These are phyloP conservation scores for Suzukiozyma palmioleophila DNA, from an alignment of 1,139 yeast species.

Conservation along the genomic window DNA sequence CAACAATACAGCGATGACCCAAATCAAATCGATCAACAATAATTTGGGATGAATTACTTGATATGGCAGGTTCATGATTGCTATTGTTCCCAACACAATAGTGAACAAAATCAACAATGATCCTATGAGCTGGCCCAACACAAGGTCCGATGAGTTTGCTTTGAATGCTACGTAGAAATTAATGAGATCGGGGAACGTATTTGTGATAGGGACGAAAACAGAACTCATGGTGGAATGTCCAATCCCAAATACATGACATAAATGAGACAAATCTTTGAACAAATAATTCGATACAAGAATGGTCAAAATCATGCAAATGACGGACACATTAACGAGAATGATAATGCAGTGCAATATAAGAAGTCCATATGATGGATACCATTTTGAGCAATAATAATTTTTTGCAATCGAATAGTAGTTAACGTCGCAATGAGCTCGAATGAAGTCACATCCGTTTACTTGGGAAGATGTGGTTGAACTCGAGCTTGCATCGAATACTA, in stretches of 20 bases:
- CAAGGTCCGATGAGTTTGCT: conserved; percentile 30
- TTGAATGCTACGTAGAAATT: conserved; percentile 32
- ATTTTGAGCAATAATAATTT: conserved; percentile 22
- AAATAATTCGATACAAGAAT: conserved; percentile 35
- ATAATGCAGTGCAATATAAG: conserved; percentile 13
- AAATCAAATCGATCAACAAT: conserved; percentile 27
- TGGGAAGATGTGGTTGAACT: not conserved
- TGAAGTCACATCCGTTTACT: conserved; percentile 15
- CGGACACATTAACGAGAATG: conserved; percentile 14
- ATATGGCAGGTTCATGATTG: conserved; percentile 23
- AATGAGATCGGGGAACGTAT: conserved; percentile 38
- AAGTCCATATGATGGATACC: conserved; percentile 11
- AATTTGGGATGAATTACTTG: conserved; percentile 16
- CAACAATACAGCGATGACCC: conserved; percentile 32
- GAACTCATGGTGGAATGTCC: conserved; percentile 32
- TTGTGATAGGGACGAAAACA: conserved; percentile 35
- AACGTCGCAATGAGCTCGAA: conserved; percentile 20
- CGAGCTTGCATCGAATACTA: not conserved
- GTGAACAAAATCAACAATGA: conserved; percentile 34
- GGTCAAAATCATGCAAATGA: conserved; percentile 24
- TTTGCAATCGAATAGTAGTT: conserved; percentile 23
- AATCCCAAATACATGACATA: conserved; percentile 24
- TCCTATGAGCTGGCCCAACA: conserved; percentile 41
- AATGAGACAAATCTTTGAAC: conserved; percentile 26
- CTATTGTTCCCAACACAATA: conserved; percentile 32